A percentile compares a stretch with the other conserved stretches of the same genome.
Evolutionary conservation across 331 rosid genomes (phyloP).

Genomic region (Ulmus americana): DNA sequence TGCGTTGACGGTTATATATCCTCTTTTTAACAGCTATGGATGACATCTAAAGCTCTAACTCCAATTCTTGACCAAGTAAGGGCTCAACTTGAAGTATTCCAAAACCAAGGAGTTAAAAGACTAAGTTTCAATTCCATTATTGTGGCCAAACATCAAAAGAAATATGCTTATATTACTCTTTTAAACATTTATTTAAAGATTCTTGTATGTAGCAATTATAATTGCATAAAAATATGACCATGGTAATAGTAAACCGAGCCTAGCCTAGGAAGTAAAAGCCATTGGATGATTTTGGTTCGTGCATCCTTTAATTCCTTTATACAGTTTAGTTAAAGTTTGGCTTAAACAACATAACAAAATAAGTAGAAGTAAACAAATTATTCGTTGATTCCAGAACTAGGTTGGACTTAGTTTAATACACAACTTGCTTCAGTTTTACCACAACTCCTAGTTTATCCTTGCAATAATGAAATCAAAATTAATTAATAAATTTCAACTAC

Average conservation of each 20-base stretch:
- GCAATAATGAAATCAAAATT: neutral
- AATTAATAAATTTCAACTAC: neutral
- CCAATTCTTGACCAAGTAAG: neutral
- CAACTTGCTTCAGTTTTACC: neutral
- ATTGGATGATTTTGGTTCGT: no score
- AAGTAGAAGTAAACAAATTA: no score
- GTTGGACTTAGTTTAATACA: slow-evolving; percentile 1
- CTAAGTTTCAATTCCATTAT: neutral
- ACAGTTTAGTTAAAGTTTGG: no score
- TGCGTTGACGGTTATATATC: neutral
- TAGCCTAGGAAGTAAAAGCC: no score
- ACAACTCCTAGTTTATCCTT: neutral
- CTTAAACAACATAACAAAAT: no score
- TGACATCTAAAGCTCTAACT: neutral
- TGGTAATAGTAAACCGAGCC: no score
- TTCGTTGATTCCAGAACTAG: neutral
- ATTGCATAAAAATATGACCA: no score
- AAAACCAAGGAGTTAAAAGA: neutral
- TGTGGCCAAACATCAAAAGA: neutral
- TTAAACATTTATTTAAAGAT: no score
- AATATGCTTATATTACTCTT: no score
- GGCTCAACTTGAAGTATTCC: neutral
- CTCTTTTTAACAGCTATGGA: neutral
- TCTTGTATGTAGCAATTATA: no score
- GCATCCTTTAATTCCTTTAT: no score